Base-by-base conservation (phyloP, 1,139 yeast genomes). In the Yamadazyma sp. region DNA sequence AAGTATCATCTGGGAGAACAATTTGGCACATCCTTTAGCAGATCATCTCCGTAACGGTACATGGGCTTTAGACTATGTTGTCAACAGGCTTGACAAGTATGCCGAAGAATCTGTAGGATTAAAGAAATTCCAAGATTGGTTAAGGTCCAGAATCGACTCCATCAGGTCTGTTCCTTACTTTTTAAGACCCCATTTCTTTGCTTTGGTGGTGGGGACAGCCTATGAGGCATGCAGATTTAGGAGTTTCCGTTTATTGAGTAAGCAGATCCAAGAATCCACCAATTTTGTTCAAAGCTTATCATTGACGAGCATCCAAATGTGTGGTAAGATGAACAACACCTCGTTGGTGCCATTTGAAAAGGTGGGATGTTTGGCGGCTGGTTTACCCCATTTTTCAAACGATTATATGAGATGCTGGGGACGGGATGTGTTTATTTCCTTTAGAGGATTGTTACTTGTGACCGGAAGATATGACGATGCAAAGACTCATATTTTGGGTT, bases 371-470 rank as follows among this genome's bases (percentile, higher is more conserved):
- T 70, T 92, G 76, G 96, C 97, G 12, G 98, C 98, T 2, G 98
- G 97, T 0, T 73, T 92, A 43, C 98, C 98, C 2, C 97, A 90
- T 63, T 92, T 92, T 61, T 82, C 94, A 54, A 77, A 76, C 42
- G 88, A 84, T 50, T 89, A 86, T 59, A 89, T 90, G 96, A 76
- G 98, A 61, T 88, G 97, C 58, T 92, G 98, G 98, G 98, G 98
- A 22, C 76, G 98, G 56, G 98, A 92, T 63, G 95, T 89, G 2
- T 92, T 92, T 56, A 83, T 92, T 40, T 77, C 96, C 0, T 72
- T 86, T 40, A 71, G 96, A 47, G 98, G 98, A 0, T 69, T 90
- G 35, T 64, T 89, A 44, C 64, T 90, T 29, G 82, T 85, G 1
- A 76, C 96, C 0, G 94, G 85, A 12, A 72, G 97, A 41, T 78